Percentiles rank a stretch among this genome's conserved stretches.
phyloP scores from a whole-genome alignment of 164 flowering plant species.

The Saururus chinensis region DNA sequence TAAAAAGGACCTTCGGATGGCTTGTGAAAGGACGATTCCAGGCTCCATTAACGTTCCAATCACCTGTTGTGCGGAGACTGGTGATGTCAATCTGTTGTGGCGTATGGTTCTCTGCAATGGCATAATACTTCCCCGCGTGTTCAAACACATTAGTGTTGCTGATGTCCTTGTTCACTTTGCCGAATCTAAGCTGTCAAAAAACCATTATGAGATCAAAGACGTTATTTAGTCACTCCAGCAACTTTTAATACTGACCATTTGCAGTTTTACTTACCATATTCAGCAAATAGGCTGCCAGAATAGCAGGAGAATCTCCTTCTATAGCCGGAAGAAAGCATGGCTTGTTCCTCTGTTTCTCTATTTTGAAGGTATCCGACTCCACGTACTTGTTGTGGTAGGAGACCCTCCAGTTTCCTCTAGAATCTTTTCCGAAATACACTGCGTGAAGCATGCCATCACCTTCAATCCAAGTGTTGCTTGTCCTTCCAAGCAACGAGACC shows the following conservation, averaged over 20 bases:
- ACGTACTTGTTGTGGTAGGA: constrained; percentile 49
- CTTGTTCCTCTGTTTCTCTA: constrained; percentile 30
- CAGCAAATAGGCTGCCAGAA: constrained; percentile 30
- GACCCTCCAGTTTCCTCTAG: constrained; percentile 25
- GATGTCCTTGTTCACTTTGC: constrained; percentile 23
- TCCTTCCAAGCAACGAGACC: constrained; percentile 38
- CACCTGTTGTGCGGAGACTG: constrained; percentile 23
- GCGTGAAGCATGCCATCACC: constrained; percentile 78
- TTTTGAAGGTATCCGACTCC: constrained; percentile 37
- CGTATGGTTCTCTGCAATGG: constrained; percentile 38
- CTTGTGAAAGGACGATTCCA: constrained; percentile 55
- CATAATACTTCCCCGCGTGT: constrained; percentile 42
- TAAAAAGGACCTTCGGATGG: constrained; percentile 50
- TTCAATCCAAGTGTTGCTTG: constrained; percentile 49
- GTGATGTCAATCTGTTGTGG: constrained; percentile 51
- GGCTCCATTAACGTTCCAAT: constrained; percentile 38
- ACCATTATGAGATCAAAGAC: not conserved
- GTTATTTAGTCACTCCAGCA: not conserved
- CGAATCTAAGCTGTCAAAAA: constrained; percentile 47
- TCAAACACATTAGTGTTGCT: constrained; percentile 62
- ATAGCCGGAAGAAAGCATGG: constrained; percentile 43
- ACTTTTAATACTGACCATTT: too few species aligned
- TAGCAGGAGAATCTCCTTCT: constrained; percentile 40
- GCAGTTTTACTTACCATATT: constrained; percentile 20
- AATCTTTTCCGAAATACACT: constrained; percentile 30